Base-by-base conservation (phyloP, 768 basidiomycete genomes). In the Boletus pseudo-olivaceus region DNA sequence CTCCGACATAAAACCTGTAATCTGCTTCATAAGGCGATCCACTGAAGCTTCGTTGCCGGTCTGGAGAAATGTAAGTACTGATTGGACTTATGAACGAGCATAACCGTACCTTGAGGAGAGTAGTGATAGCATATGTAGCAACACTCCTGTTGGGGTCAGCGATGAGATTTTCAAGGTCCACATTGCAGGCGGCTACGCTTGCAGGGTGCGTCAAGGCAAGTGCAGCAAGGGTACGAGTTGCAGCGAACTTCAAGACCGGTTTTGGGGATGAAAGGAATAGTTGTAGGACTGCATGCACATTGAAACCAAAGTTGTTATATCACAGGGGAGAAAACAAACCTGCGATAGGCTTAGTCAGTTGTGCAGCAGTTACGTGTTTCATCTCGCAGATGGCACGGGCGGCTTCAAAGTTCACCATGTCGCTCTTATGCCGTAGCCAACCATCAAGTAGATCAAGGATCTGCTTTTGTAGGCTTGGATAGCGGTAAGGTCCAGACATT, bases 391-490 rank as follows among this genome's bases (percentile, higher is more conserved):
- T 96, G 7, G 87, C 95, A 41, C 97, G 88, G 4, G 97, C 96
- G 20, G 97, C 97, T 71, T 99, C 97, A 57, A 94, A 90, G 74
- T 98, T 98, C 67, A 99, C 97, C 96, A 98, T 99, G 69, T 99
- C 97, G 62, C 93, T 97, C 78, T 99, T 99, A 75, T 99, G 97
- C 54, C 94, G 85, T 55, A 98, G 76, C 86, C 94, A 95, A 33
- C 90, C 87, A 67, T 98, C 97, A 35, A 98, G 78, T 40, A 97
- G 80, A 59, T 98, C 97, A 49, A 93, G 77, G 82, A 98, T 96
- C 64, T 91, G 93, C 57, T 82, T 85, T 71, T 96, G 93, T 26
- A 95, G 77, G 66, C 96, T 99, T 61, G 1, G 27, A 19, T 27
- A 4, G 14, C 1, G 17, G 8, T 51, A 17, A 51, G 43, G 46